Evolutionary conservation across 306 rosid genomes (phyloP).

Genomic region (Acacia melanoxylon): DNA sequence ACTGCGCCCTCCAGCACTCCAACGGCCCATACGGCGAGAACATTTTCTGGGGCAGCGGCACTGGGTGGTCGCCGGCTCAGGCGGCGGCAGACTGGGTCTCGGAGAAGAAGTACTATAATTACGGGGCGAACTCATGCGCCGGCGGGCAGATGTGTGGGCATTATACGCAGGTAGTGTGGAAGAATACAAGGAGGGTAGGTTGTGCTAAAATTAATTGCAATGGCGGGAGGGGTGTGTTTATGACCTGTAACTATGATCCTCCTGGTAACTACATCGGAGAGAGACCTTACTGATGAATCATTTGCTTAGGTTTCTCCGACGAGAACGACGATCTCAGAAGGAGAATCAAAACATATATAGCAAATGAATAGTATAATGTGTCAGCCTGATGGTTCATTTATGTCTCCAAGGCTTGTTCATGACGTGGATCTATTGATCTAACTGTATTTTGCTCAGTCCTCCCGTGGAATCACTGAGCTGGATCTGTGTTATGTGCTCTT

Average conservation of each 20-base stretch:
- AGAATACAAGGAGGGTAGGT: conserved; percentile 50
- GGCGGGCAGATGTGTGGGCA: conserved; percentile 71
- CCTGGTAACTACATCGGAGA: conserved; percentile 88
- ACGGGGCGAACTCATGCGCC: conserved; percentile 61
- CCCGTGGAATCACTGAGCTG: neutral
- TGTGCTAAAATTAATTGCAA: conserved; percentile 68
- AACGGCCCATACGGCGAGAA: conserved; percentile 90
- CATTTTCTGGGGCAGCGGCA: conserved; percentile 93
- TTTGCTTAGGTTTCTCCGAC: neutral
- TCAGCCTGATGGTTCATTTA: neutral
- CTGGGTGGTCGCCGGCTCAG: conserved; percentile 66
- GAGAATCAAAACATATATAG: neutral
- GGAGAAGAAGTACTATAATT: conserved; percentile 58
- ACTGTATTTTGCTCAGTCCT: neutral
- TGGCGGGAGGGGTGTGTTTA: conserved; percentile 63
- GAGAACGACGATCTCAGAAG: neutral
- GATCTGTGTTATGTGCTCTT: neutral
- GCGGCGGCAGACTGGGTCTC: conserved; percentile 74
- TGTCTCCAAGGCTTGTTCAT: neutral
- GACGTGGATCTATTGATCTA: neutral
- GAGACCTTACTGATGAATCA: conserved; percentile 56
- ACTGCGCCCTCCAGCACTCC: conserved; percentile 73
- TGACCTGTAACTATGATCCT: conserved; percentile 89
- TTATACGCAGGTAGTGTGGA: conserved; percentile 91
- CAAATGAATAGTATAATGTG: neutral